Evolutionary conservation across 1,284 basidiomycete species (phyloP).

Genomic region (Termitomyces sp.): DNA sequence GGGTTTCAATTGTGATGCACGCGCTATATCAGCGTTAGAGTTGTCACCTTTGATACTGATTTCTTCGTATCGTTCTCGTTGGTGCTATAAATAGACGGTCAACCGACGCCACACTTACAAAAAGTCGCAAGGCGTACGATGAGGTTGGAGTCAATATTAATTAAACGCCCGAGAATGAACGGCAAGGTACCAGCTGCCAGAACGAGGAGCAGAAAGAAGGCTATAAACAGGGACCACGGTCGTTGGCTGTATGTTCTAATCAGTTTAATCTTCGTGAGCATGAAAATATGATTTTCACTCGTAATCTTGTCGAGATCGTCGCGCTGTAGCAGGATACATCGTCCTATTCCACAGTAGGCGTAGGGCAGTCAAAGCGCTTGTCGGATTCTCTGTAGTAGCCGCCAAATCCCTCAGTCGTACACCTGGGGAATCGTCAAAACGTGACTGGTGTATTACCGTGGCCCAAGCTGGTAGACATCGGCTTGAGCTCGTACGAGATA

Average conservation of each 20-base stretch:
- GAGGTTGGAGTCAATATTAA: conserved; percentile 27
- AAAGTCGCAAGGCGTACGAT: conserved; percentile 19
- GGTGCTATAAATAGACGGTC: conserved; percentile 22
- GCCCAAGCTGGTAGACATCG: conserved; percentile 31
- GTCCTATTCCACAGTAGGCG: conserved; percentile 28
- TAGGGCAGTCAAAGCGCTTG: conserved; percentile 24
- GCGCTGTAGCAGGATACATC: conserved; percentile 25
- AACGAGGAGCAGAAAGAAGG: conserved; percentile 28
- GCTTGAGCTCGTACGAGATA: not conserved
- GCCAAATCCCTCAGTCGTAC: conserved; percentile 31
- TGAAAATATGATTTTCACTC: conserved; percentile 26
- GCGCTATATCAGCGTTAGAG: conserved; percentile 23
- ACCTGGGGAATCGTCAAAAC: conserved; percentile 24
- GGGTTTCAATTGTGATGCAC: conserved; percentile 18
- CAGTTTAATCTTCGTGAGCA: not conserved
- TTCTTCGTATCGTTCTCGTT: conserved; percentile 26
- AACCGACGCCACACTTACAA: not conserved
- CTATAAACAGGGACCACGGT: conserved; percentile 30
- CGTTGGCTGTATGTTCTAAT: conserved; percentile 2
- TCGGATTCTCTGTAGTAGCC: conserved; percentile 23
- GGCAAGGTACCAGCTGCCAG: conserved; percentile 22
- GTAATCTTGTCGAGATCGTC: conserved; percentile 24
- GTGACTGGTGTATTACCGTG: conserved; percentile 37
- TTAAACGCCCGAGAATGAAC: conserved; percentile 31
- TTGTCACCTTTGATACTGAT: conserved; percentile 26